phyloP scores from a whole-genome alignment of 1,139 yeast genomes.

The Magnusiomyces ingens region DNA sequence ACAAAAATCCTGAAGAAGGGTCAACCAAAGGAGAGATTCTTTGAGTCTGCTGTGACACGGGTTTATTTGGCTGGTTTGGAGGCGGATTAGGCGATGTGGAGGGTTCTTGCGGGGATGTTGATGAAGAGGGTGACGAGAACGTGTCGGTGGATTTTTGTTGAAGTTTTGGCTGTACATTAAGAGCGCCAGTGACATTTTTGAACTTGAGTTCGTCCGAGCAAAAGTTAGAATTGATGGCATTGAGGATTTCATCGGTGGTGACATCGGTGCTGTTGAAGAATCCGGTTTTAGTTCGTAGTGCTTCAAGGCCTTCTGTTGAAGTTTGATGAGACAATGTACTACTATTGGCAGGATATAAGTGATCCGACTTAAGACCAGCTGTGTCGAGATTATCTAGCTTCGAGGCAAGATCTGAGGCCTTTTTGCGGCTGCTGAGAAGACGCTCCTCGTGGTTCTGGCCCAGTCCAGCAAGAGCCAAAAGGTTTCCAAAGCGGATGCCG shows the following conservation, averaged over 20 bases:
- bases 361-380: not conserved
- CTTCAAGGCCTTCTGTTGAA: not conserved
- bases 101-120: too few relatives aligned
- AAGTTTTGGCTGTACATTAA: too few relatives aligned
- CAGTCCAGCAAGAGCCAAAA: constrained; percentile 3
- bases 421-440: not conserved
- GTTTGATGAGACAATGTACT: not conserved
- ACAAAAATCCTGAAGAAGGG: constrained; percentile 3
- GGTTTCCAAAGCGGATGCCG: constrained; percentile 11
- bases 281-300: not conserved
- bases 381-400: not conserved
- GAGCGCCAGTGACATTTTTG: not conserved
- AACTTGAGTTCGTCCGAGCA: not conserved
- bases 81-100: too few relatives aligned
- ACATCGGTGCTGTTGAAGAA: not conserved
- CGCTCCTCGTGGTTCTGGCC: not conserved
- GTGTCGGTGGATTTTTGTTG: too few relatives aligned
- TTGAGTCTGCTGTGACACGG: not conserved
- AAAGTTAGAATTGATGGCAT: not conserved
- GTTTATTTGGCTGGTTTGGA: not conserved
- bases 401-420: not conserved
- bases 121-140: too few relatives aligned
- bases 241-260: not conserved
- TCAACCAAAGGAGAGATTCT: constrained; percentile 1
- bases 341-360: not conserved